Percentiles rank a stretch among this genome's conserved stretches.
phyloP scores from a whole-genome alignment of 2,329 filamentous ascomycete genomes.

The Phoma sp. region DNA sequence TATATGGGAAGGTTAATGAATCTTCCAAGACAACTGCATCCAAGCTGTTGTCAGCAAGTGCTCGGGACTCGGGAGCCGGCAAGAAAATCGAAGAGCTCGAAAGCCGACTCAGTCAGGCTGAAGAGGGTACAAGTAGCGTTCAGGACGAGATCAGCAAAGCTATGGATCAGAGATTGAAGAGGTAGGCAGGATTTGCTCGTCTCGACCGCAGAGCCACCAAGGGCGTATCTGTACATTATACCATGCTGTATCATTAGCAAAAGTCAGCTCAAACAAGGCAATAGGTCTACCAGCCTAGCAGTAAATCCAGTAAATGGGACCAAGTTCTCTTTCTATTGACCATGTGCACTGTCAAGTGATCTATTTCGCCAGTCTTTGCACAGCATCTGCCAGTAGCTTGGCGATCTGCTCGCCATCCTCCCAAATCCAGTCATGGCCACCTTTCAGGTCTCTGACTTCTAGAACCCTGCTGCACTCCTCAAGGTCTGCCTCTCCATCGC shows the following conservation, averaged over 20 bases:
- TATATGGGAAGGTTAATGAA: conserved; percentile 91
- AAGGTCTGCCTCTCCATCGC: conserved; percentile 32
- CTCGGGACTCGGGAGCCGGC: conserved; percentile 25
- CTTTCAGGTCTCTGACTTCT: conserved; percentile 56
- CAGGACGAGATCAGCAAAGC: conserved; percentile 42
- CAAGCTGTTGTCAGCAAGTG: conserved; percentile 41
- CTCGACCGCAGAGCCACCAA: background rate
- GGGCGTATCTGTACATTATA: conserved; percentile 39
- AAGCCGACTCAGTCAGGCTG: conserved; percentile 31
- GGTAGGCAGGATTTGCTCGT: conserved; percentile 17
- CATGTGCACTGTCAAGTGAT: background rate
- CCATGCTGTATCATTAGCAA: conserved; percentile 40
- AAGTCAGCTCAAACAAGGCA: conserved; percentile 26
- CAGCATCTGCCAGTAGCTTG: conserved; percentile 42
- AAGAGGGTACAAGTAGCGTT: conserved; percentile 30
- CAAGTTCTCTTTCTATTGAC: background rate
- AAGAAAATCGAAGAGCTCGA: conserved; percentile 43
- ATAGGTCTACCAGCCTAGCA: background rate
- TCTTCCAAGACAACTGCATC: conserved; percentile 73
- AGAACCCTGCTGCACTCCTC: conserved; percentile 40
- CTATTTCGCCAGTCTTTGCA: conserved; percentile 21
- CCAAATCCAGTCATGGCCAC: conserved; percentile 70
- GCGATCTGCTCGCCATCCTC: conserved; percentile 64
- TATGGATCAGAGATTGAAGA: conserved; percentile 45
- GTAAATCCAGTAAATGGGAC: too few species aligned